Conservation (phyloP, 345 rosid species). For the Lumnitzera racemosa region DNA sequence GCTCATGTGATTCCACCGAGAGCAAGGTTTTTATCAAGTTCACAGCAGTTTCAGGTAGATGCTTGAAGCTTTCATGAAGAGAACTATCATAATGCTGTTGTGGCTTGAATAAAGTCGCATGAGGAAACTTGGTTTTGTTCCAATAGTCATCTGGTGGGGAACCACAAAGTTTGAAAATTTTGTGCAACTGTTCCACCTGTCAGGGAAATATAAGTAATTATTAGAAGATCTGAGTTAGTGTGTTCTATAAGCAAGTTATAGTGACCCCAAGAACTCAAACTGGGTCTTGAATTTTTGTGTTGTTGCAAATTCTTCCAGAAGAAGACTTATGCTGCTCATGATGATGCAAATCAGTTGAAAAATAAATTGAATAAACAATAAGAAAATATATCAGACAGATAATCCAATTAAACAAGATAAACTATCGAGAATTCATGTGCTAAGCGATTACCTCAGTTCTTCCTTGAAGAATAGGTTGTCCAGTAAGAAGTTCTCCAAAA, state of each 20-base stretch:
- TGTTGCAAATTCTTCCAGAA: background rate
- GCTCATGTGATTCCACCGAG: slow-evolving; percentile 16
- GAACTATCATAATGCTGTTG: slow-evolving; percentile 12
- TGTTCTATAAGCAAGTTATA: no score
- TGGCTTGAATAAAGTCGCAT: slow-evolving; percentile 22
- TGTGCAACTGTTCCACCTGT: slow-evolving; percentile 45
- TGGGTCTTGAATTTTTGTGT: background rate
- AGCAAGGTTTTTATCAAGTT: slow-evolving; percentile 13
- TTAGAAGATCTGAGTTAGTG: no score
- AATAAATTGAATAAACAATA: background rate
- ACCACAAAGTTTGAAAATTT: slow-evolving; percentile 41
- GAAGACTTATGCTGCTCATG: background rate
- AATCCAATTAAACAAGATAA: background rate
- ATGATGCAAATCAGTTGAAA: background rate
- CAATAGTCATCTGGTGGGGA: slow-evolving; percentile 34
- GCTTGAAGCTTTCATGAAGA: slow-evolving; percentile 12
- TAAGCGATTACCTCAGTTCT: slow-evolving; percentile 27
- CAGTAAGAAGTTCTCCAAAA: slow-evolving; percentile 25
- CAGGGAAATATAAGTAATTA: background rate
- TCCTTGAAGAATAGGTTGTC: slow-evolving; percentile 30
- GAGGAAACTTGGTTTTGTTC: slow-evolving; percentile 22
- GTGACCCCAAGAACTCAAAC: background rate
- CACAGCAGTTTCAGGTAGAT: slow-evolving; percentile 6
- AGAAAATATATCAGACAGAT: background rate
- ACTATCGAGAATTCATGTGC: background rate